phyloP scores from a whole-genome alignment of 805 yeast species.

The Tanozyma kutaoensis region DNA sequence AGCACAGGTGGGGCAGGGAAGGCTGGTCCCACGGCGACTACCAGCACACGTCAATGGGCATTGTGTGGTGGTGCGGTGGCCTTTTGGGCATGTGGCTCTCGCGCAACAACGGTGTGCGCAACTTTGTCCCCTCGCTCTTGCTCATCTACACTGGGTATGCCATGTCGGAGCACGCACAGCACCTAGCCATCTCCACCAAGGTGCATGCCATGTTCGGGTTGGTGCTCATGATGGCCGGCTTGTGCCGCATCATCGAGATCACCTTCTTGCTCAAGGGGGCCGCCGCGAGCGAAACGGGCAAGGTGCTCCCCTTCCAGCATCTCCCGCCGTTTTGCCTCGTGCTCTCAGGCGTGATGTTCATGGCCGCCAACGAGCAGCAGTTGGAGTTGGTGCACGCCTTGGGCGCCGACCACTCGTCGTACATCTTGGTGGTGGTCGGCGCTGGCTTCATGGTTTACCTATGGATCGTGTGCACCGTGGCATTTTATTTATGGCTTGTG shows the following conservation, averaged over 20 bases:
- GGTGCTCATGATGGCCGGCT: conserved; percentile 68
- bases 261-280: conserved; percentile 61
- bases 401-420: conserved; percentile 79
- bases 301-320: conserved; percentile 64
- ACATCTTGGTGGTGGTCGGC: conserved; percentile 55
- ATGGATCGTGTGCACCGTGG: conserved; percentile 49
- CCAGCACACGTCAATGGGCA: conserved; percentile 94
- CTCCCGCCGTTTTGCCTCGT: conserved; percentile 74
- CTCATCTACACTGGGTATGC: conserved; percentile 87
- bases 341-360: conserved; percentile 69
- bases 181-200: conserved; percentile 63
- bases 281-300: conserved; percentile 22
- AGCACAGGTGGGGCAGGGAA: conserved; percentile 87
- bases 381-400: conserved; percentile 52
- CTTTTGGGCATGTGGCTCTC: conserved; percentile 70
- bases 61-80: conserved; percentile 95
- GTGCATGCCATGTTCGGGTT: conserved; percentile 83
- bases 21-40: conserved; percentile 88
- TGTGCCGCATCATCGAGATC: conserved; percentile 65
- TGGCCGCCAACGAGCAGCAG: conserved; percentile 92
- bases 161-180: conserved; percentile 83
- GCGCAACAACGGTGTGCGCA: conserved; percentile 28
- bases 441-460: conserved; percentile 63
- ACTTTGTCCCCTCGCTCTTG: conserved; percentile 70
- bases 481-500: conserved; percentile 40